These are phyloP conservation scores for Neobulgaria alba DNA, from an alignment of 2,329 filamentous ascomycete species.

Conservation along the genomic window DNA sequence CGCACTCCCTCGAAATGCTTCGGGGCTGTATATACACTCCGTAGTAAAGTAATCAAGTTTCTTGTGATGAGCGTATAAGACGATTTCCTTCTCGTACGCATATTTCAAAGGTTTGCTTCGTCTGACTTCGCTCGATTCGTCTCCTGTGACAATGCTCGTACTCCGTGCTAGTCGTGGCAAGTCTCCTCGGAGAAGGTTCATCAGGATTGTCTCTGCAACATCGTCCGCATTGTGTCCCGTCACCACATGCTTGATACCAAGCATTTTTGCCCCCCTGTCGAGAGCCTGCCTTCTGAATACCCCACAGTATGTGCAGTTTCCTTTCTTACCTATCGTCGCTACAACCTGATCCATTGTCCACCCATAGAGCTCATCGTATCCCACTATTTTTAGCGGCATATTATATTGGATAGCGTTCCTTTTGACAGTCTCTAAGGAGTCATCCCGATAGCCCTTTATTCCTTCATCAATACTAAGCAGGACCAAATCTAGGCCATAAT, in stretches of 20 bases:
- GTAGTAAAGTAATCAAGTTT: constrained; percentile 97
- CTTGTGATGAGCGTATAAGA: constrained; percentile 94
- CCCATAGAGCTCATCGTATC: constrained; percentile 88
- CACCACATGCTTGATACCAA: constrained; percentile 87
- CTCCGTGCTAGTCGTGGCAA: constrained; percentile 78
- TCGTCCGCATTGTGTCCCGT: constrained; percentile 98
- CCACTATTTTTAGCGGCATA: constrained; percentile 85
- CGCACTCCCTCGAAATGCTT: constrained; percentile 90
- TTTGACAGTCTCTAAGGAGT: constrained; percentile 93
- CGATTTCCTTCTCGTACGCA: constrained; percentile 98
- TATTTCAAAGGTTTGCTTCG: constrained; percentile 96
- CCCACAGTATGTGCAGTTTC: constrained; percentile 97
- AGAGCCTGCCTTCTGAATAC: constrained; percentile 92
- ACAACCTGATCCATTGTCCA: constrained; percentile 99
- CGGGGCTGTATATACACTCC: constrained; percentile 96
- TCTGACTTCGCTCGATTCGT: constrained; percentile 76
- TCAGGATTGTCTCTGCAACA: constrained; percentile 92
- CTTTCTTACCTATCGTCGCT: constrained; percentile 91
- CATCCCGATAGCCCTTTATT: constrained; percentile 93
- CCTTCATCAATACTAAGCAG: constrained; percentile 93
- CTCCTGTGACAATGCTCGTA: constrained; percentile 80
- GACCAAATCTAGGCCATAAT: constrained; percentile 78
- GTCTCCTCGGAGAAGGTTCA: constrained; percentile 92
- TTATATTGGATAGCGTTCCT: constrained; percentile 84
- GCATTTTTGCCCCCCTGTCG: constrained; percentile 79